A percentile compares a stretch with the other conserved stretches of the same genome.
These are phyloP conservation scores for Ceratocystis diversiconidia DNA, from an alignment of 2,329 filamentous ascomycete genomes.

Conservation along the genomic window DNA sequence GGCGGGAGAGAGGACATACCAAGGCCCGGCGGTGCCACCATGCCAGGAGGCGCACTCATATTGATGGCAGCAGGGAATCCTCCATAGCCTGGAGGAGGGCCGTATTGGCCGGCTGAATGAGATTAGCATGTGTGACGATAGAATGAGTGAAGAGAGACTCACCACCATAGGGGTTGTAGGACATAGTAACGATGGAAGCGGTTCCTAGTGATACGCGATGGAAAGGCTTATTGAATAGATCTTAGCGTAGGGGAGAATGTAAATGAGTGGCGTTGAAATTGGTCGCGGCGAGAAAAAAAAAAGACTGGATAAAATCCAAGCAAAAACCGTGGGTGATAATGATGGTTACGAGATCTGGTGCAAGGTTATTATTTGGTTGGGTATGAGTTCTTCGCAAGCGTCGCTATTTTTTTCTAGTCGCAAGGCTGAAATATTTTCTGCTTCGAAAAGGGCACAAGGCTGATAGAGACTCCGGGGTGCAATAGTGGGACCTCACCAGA, in stretches of 20 bases:
- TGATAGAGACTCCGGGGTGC: neutral
- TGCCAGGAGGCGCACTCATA: constrained; percentile 40
- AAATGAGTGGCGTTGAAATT: neutral
- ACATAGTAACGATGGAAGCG: constrained; percentile 28
- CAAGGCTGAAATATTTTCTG: constrained; percentile 13
- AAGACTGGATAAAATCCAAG: neutral
- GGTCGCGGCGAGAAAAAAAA: neutral
- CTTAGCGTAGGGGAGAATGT: neutral
- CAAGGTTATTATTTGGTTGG: neutral
- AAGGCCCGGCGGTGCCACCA: constrained; percentile 69
- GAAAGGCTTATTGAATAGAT: neutral
- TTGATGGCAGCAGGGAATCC: constrained; percentile 49
- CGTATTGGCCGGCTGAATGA: neutral
- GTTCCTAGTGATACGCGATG: neutral
- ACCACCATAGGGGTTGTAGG: constrained; percentile 50
- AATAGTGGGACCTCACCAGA: neutral
- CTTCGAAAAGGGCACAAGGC: constrained; percentile 5
- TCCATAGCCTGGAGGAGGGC: constrained; percentile 56
- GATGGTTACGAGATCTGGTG: neutral
- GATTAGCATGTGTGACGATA: neutral
- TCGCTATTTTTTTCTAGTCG: constrained; percentile 2
- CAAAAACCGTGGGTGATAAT: neutral
- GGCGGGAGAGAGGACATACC: constrained; percentile 41
- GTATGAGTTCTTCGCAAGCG: neutral
- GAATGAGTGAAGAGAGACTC: constrained; percentile 20